Percentiles rank a stretch among this genome's conserved stretches.
phyloP scores from a whole-genome alignment of 129 eudicot genomes.

The Artemisia tridentata region DNA sequence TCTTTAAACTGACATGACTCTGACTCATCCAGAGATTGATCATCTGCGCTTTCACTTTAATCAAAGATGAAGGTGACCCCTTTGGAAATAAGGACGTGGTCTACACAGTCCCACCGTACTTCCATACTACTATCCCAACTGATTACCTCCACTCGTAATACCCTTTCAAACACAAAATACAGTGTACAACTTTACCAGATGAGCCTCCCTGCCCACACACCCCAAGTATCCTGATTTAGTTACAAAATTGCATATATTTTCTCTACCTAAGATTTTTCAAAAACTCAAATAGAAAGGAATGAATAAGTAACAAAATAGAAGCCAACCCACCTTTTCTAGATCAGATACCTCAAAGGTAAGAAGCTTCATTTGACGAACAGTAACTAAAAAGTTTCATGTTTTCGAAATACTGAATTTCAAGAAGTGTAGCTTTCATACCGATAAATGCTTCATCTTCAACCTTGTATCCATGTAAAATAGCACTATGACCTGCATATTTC shows the following conservation, averaged over 20 bases:
- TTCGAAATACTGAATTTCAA: conserved; percentile 91
- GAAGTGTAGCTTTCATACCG: conserved; percentile 68
- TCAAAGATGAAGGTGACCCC: conserved; percentile 70
- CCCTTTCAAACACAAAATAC: conserved; percentile 89
- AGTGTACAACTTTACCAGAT: conserved; percentile 84
- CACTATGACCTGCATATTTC: conserved; percentile 57
- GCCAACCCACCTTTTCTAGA: too few species aligned
- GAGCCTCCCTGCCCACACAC: conserved; percentile 72
- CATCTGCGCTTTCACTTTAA: conserved; percentile 89
- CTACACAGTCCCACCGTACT: conserved; percentile 86
- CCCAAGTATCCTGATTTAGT: conserved; percentile 2
- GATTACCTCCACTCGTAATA: conserved; percentile 89
- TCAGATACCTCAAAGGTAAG: conserved; percentile 84
- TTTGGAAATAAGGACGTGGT: conserved; percentile 62
- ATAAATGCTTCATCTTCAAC: conserved; percentile 72
- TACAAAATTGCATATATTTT: background rate
- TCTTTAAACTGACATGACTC: conserved; percentile 83
- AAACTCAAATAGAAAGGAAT: too few species aligned
- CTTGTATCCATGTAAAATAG: conserved; percentile 71
- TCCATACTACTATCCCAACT: conserved; percentile 94
- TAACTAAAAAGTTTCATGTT: conserved; percentile 77
- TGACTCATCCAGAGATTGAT: conserved; percentile 63
- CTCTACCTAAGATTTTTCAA: too few species aligned
- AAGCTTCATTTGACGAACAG: conserved; percentile 92
- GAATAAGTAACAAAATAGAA: background rate